Base-by-base conservation (phyloP, 352 stramenopile genomes). In the Phytophthora sojae region DNA sequence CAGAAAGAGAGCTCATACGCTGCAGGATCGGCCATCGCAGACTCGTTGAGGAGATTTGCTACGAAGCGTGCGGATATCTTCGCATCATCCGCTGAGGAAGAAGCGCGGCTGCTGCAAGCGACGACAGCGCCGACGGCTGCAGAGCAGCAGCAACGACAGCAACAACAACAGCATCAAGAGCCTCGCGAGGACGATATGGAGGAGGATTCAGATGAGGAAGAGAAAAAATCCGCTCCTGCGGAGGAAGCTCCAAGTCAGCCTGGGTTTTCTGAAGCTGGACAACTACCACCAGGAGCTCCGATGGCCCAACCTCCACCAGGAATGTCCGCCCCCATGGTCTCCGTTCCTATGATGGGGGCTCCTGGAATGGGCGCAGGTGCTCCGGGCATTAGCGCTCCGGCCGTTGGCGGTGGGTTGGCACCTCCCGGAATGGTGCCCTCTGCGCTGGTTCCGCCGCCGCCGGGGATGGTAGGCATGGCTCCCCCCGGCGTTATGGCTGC, bases 1-100 rank as follows among this genome's bases (percentile, higher is more conserved):
- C 97, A 99, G 64, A 98, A 99, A 45, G 95, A 99, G 51, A 99
- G 87, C 42, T 95, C 91, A 7, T 97, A 98, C 39, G 97, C 98
- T 1, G 93, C 92, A 37, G 97, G 97, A 3, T 88, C 96, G 11
- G 95, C 96, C 21, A 99, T 99, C 58, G 97, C 97, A 52, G 89
- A 94, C 63, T 99, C 98, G 61, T 86, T 99, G 12, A 88, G 87
- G 57, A 72, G 92, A 25, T 98, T 99, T 60, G 94, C 97, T 15
- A 93, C 86, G 23, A 97, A 98, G 52, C 81, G 93, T 35, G 90
- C 92, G 14, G 97, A 98, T 66, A 97, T 99, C 52, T 99, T 98
- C 69, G 94, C 93, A 23, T 93, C 83, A n/a, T 94, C 89, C 17
- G 92, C 89, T 21, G 88, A 96, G 63, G 89, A 96, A 64, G 87